phyloP scores from a whole-genome alignment of 2,329 filamentous ascomycete species.

The Biscogniauxia mediterranea region DNA sequence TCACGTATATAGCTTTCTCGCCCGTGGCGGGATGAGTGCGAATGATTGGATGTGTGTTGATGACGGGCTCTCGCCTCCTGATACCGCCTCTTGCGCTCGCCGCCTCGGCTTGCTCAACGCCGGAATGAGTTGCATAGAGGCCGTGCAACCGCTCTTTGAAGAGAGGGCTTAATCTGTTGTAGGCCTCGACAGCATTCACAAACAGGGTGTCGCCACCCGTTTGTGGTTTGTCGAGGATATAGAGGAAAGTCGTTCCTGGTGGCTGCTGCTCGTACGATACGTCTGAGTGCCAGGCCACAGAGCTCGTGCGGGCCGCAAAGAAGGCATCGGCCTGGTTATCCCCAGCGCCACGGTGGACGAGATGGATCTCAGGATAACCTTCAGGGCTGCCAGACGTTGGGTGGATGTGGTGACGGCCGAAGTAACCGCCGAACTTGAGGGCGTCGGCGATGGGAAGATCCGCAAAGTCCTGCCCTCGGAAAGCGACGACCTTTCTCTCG shows the following conservation, averaged over 20 bases:
- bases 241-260: slow-evolving; percentile 85
- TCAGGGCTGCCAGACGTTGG: slow-evolving; percentile 74
- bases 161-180: slow-evolving; percentile 73
- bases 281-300: slow-evolving; percentile 86
- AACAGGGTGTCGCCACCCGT: slow-evolving; percentile 86
- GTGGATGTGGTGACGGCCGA: slow-evolving; percentile 79
- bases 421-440: slow-evolving; percentile 69
- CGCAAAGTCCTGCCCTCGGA: slow-evolving; percentile 72
- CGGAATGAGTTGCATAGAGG: slow-evolving; percentile 77
- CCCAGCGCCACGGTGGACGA: slow-evolving; percentile 71
- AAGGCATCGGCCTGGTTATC: slow-evolving; percentile 60
- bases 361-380: slow-evolving; percentile 71
- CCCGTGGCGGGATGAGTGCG: slow-evolving; percentile 79
- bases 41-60: slow-evolving; percentile 73
- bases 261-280: slow-evolving; percentile 87
- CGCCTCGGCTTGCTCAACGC: slow-evolving; percentile 73
- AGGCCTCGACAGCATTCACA: slow-evolving; percentile 75
- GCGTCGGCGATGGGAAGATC: slow-evolving; percentile 69
- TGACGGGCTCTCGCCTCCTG: slow-evolving; percentile 72
- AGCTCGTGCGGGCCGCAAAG: slow-evolving; percentile 68
- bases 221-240: slow-evolving; percentile 77
- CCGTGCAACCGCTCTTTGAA: slow-evolving; percentile 81
- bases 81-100: slow-evolving; percentile 66
- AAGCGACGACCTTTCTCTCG: slow-evolving; percentile 75
- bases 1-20: slow-evolving; percentile 81